Conservation (phyloP, 106 monocot genomes). For the Iris macrosiphon region DNA sequence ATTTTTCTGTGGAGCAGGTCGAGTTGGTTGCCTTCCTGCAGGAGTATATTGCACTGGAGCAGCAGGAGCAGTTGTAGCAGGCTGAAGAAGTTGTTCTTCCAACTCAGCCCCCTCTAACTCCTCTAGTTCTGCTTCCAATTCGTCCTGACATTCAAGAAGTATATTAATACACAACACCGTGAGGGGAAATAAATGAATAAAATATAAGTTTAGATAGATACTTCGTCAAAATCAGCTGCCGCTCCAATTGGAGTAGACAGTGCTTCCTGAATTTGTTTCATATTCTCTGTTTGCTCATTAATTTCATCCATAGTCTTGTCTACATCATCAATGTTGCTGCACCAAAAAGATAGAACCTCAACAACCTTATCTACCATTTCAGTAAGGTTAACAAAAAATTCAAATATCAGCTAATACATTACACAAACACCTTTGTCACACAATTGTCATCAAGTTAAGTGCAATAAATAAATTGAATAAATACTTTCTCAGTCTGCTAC, state of each 20-base stretch:
- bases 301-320: slow-evolving; percentile 88
- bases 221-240: slow-evolving; percentile 89
- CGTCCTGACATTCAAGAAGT: slow-evolving; percentile 51
- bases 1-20: slow-evolving; percentile 50
- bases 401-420: too few relatives aligned
- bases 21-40: slow-evolving; percentile 32
- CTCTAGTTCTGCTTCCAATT: slow-evolving; percentile 96
- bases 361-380: too few relatives aligned
- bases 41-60: slow-evolving; percentile 41
- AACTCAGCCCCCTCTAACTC: slow-evolving; percentile 91
- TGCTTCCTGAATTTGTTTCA: slow-evolving; percentile 91
- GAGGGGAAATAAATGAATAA: background rate
- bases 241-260: slow-evolving; percentile 69
- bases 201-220: slow-evolving; percentile 9
- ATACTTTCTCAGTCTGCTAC: too few relatives aligned
- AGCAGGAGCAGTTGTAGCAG: slow-evolving; percentile 44
- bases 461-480: too few relatives aligned
- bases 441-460: too few relatives aligned
- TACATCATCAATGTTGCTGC: slow-evolving; percentile 84
- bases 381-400: too few relatives aligned
- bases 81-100: slow-evolving; percentile 84
- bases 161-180: background rate
- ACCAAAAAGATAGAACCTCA: background rate
- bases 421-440: too few relatives aligned
- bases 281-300: slow-evolving; percentile 85